Evolutionary conservation across 257 asterid genomes (phyloP).

Genomic region (Capsicum baccatum): DNA sequence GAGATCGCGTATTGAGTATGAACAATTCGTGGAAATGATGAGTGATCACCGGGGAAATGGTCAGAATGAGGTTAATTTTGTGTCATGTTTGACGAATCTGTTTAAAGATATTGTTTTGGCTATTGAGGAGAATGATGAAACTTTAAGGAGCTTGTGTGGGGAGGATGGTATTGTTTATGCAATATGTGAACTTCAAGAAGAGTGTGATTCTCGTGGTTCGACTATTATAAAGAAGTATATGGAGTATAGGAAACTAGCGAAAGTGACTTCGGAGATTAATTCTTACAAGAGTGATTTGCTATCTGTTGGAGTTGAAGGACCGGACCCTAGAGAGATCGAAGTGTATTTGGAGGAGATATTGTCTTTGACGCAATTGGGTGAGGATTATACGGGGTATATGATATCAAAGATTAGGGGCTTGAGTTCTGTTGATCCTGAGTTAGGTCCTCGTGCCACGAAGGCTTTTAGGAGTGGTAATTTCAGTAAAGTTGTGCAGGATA

Average conservation of each 20-base stretch:
- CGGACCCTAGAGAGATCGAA: conserved; percentile 92
- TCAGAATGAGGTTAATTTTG: conserved; percentile 57
- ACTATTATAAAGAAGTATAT: conserved; percentile 74
- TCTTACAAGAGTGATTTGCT: conserved; percentile 77
- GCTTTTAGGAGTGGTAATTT: conserved; percentile 94
- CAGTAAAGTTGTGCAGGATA: conserved; percentile 81
- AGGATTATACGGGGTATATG: conserved; percentile 92
- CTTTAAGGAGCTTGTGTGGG: conserved; percentile 76
- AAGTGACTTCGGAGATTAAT: conserved; percentile 81
- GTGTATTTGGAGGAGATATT: conserved; percentile 89
- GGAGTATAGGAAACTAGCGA: conserved; percentile 74
- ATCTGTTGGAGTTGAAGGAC: conserved; percentile 75
- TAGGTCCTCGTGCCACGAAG: conserved; percentile 85
- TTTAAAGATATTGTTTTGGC: conserved; percentile 92
- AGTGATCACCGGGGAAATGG: conserved; percentile 38
- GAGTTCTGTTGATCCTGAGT: conserved; percentile 83
- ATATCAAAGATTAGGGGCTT: conserved; percentile 77
- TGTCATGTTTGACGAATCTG: conserved; percentile 77
- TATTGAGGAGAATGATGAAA: conserved; percentile 81
- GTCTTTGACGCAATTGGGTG: conserved; percentile 79
- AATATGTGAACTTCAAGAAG: conserved; percentile 91
- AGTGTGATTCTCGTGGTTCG: conserved; percentile 89
- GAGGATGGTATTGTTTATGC: conserved; percentile 96
- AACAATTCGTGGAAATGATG: conserved; percentile 69
- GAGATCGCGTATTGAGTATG: conserved; percentile 75